Evolutionary conservation across 2,329 filamentous ascomycete genomes (phyloP), one percentile per base, ranked within the genome.

Genomic region (Talaromyces marneffei): DNA sequence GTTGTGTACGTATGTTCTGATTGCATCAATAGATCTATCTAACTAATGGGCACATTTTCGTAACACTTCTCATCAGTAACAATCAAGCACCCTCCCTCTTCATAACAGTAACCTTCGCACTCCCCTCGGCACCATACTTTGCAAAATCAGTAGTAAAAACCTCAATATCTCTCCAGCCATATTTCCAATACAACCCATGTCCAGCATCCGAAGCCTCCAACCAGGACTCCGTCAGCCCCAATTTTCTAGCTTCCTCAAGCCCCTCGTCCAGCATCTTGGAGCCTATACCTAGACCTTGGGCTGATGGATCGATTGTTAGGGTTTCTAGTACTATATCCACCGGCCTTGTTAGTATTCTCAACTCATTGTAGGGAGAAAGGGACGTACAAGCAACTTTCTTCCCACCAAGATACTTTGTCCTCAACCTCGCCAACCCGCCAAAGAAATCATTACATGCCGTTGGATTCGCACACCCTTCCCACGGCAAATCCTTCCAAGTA

Each of bases 401-500:
- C 33, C 61, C 61, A 18, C 61, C 61, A 27, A 63, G 50, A 53
- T 42, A 31, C 42, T 46, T 50, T 9, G 52, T 60, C 40, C 52
- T 55, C 29, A 35, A 25, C 25, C 35, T 27, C 27, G 57, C 57
- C 25, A 60, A 20, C 9, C 10, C 25, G 4, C 61, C 57, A 42
- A 63, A 61, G n/a, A 57, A 63, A 33, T 61, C 58, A 58, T 63
- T 63, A n/a, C 54, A 63, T 2, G 27, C 53, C 29, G 23, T 25
- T n/a, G 62, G 62, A 48, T 58, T 57, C 31, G 33, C 31, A n/a
- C 39, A 35, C 3, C 20, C 20, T 23, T 56, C 54, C 54, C 53
- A 63, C 14, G 52, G 53, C 6, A 44, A 29, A 40, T 63, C 62
- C 46, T 63, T 40, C 62, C 62, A 63, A 2, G 48, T 54, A 46